Conservation (phyloP, 1,284 basidiomycete species). For the Fomitopsis betulina region DNA sequence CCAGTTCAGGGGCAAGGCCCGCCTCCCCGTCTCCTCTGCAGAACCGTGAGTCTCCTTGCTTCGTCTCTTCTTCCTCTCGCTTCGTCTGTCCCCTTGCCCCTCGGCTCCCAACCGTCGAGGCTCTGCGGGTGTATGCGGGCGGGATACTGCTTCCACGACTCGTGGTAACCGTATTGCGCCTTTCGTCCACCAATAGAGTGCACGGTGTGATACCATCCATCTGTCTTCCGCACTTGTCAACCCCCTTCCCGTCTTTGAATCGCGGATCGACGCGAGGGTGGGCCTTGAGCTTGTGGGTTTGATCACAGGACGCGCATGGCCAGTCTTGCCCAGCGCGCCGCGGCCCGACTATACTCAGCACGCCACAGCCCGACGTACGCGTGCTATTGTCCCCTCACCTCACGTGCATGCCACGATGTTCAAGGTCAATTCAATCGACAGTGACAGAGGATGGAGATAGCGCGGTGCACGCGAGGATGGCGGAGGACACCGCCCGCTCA, state of each 20-base stretch:
- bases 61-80: background rate
- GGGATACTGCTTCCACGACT: background rate
- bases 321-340: background rate
- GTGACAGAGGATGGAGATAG: background rate
- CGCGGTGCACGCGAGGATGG: background rate
- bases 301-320: background rate
- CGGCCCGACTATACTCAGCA: background rate
- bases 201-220: background rate
- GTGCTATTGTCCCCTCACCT: background rate
- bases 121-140: background rate
- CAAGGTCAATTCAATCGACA: background rate
- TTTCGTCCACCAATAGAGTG: no score
- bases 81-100: background rate
- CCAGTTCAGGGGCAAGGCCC: constrained; percentile 79
- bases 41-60: constrained; percentile 53
- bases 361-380: no score
- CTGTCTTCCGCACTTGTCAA: background rate
- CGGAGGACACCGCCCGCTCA: no score
- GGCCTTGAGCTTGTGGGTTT: background rate
- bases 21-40: constrained; percentile 57
- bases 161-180: no score
- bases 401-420: background rate
- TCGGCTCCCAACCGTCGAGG: background rate
- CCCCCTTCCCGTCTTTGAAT: background rate
- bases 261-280: background rate